phyloP scores from a whole-genome alignment of 257 asterid species.

The Craterostigma plantagineum region DNA sequence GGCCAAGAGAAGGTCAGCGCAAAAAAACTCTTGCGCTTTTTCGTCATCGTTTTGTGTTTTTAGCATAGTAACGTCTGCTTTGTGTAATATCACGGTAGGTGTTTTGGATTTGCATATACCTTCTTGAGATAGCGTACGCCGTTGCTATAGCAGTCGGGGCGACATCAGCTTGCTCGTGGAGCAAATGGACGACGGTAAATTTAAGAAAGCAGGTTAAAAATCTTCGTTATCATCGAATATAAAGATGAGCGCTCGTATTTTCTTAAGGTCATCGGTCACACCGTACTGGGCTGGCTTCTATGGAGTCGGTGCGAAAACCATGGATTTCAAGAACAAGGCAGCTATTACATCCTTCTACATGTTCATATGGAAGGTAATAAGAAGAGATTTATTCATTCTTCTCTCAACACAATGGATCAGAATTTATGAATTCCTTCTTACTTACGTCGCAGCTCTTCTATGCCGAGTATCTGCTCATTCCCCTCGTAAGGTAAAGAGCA shows the following conservation, averaged over 20 bases:
- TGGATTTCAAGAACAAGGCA: conserved; percentile 44
- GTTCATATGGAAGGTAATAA: conserved; percentile 99
- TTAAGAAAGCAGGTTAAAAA: neutral
- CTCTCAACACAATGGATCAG: neutral
- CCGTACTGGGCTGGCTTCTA: conserved; percentile 39
- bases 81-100: conserved; percentile 17
- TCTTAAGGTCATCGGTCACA: conserved; percentile 37
- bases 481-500: conserved; percentile 40
- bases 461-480: conserved; percentile 81
- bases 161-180: conserved; percentile 38
- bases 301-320: conserved; percentile 58
- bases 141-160: conserved; percentile 47
- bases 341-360: conserved; percentile 73
- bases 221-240: neutral
- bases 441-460: conserved; percentile 73
- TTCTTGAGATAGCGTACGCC: conserved; percentile 45
- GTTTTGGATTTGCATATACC: conserved; percentile 45
- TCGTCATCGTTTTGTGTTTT: neutral
- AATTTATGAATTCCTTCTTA: neutral
- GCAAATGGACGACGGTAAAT: conserved; percentile 40
- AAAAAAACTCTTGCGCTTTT: neutral
- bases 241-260: neutral
- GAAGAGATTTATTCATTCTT: conserved; percentile 1
- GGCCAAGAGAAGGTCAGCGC: conserved; percentile 57
- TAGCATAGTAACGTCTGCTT: neutral